A percentile compares a stretch with the other conserved stretches of the same genome.
Conservation (phyloP, 257 asterid species). For the Solanum chiquidenum region DNA sequence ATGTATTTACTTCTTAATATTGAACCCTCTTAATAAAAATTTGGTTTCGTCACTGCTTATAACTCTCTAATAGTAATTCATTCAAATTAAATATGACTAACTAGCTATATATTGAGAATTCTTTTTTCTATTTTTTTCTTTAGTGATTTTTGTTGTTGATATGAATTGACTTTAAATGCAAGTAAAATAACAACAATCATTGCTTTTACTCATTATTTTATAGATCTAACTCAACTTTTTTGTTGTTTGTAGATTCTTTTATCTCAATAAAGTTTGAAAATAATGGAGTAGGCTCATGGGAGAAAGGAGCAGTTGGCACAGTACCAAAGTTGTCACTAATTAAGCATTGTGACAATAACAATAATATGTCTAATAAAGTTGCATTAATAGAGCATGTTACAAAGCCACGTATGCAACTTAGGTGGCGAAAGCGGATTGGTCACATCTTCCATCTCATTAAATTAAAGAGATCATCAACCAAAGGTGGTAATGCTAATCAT, state of each 20-base stretch:
- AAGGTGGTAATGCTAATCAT: slow-evolving; percentile 44
- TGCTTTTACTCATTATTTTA: background rate
- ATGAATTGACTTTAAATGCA: background rate
- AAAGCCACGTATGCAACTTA: slow-evolving; percentile 33
- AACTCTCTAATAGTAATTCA: background rate
- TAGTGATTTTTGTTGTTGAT: background rate
- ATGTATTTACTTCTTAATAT: too few relatives aligned
- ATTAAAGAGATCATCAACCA: slow-evolving; percentile 57
- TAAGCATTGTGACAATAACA: background rate
- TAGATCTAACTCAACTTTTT: background rate
- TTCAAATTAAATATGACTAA: background rate
- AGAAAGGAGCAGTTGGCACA: slow-evolving; percentile 5
- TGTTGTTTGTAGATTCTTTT: slow-evolving; percentile 46
- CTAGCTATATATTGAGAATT: background rate
- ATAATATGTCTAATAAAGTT: background rate
- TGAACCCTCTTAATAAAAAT: too few relatives aligned
- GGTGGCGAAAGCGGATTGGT: slow-evolving; percentile 82
- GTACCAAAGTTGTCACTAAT: slow-evolving; percentile 8
- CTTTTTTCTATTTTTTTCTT: background rate
- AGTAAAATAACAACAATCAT: background rate
- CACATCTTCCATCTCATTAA: slow-evolving; percentile 61
- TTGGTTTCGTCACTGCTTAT: background rate
- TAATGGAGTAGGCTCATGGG: slow-evolving; percentile 38
- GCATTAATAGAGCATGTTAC: slow-evolving; percentile 40
- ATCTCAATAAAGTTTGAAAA: slow-evolving; percentile 87